Evolutionary conservation across 208 protist species (phyloP).

Genomic region (Eutreptiella sp.): DNA sequence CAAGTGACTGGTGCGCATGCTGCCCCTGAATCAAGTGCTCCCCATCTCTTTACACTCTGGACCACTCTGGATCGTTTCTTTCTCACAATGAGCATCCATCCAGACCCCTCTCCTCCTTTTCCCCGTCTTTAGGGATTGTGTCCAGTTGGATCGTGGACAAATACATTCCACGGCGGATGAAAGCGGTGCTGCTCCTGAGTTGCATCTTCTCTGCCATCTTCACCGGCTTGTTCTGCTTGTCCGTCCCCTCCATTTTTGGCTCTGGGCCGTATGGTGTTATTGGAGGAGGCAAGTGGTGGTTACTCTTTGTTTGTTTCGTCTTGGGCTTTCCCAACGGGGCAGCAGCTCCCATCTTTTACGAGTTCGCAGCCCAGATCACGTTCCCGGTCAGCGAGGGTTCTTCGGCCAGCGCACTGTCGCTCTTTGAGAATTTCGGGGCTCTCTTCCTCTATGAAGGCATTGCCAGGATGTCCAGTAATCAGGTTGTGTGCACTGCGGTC

Average conservation of each 20-base stretch:
- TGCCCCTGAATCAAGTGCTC: no score
- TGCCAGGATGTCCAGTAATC: conserved; percentile 51
- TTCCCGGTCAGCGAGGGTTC: conserved; percentile 73
- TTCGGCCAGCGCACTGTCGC: conserved; percentile 62
- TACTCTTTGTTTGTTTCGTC: conserved; percentile 56
- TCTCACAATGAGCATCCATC: no score
- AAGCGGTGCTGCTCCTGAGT: no score
- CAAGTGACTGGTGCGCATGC: no score
- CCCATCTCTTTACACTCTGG: no score
- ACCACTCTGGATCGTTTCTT: no score
- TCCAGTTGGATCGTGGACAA: no score
- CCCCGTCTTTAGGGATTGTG: no score
- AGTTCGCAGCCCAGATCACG: conserved; percentile 69
- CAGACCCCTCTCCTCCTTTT: no score
- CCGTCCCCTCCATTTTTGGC: conserved; percentile 63
- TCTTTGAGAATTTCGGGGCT: conserved; percentile 69
- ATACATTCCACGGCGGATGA: no score
- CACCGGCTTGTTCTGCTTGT: conserved; percentile 69
- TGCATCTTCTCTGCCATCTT: conserved; percentile 61
- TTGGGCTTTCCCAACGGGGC: conserved; percentile 76
- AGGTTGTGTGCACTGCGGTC: conserved; percentile 68
- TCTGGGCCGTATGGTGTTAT: conserved; percentile 61
- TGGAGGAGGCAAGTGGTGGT: conserved; percentile 54
- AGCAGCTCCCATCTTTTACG: conserved; percentile 71
- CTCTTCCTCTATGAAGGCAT: conserved; percentile 70